A percentile compares a stretch with the other conserved stretches of the same genome.
These are phyloP conservation scores for Penicillium sp. DNA, from an alignment of 2,329 filamentous ascomycete species.

Conservation along the genomic window DNA sequence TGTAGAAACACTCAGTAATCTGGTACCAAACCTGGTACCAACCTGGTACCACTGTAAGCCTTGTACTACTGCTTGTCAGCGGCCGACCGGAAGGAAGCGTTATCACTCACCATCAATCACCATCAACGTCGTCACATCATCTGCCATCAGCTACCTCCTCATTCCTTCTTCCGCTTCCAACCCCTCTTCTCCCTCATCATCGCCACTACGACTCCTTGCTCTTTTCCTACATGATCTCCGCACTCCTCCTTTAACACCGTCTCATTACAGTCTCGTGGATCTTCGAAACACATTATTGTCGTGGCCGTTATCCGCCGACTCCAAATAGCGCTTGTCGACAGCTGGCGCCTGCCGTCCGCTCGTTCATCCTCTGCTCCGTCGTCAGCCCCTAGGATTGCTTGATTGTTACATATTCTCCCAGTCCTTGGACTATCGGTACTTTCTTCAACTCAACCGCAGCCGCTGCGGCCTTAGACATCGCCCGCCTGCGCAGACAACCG, in stretches of 20 bases:
- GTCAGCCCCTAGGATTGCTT: background rate
- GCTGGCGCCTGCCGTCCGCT: conserved; percentile 10
- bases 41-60: conserved; percentile 11
- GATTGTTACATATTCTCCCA: background rate
- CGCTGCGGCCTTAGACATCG: conserved; percentile 10
- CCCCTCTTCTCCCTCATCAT: background rate
- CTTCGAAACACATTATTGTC: background rate
- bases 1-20: background rate
- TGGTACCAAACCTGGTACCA: conserved; percentile 7
- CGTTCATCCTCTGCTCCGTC: background rate
- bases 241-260: background rate
- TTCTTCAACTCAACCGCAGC: conserved; percentile 8
- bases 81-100: conserved; percentile 8
- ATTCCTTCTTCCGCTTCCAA: conserved; percentile 1
- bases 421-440: background rate
- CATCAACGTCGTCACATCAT: conserved; percentile 17
- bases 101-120: conserved; percentile 15
- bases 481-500: conserved; percentile 1
- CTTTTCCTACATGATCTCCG: background rate
- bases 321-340: conserved; percentile 8
- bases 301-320: conserved; percentile 8
- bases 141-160: conserved; percentile 13
- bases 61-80: conserved; percentile 12
- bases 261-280: background rate
- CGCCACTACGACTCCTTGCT: background rate